Conservation (phyloP, 106 monocot species). For the Amphibolis antarctica region DNA sequence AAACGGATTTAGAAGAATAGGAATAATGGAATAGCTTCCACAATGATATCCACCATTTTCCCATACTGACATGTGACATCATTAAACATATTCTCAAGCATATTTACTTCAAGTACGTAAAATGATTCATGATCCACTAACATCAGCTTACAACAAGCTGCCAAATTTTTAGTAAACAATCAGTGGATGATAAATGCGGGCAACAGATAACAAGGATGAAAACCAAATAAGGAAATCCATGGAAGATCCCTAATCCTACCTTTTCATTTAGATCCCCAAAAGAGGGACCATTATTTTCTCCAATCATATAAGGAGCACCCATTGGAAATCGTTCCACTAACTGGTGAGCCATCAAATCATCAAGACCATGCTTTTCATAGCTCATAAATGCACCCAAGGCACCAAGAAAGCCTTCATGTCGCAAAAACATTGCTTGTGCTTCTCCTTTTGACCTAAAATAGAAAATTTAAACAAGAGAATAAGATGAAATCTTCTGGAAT, state of each 20-base stretch:
- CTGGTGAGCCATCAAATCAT: constrained; percentile 83
- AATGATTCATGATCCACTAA: too few species aligned
- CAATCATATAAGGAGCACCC: constrained; percentile 85
- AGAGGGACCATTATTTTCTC: constrained; percentile 74
- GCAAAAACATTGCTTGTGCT: constrained; percentile 95
- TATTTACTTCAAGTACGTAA: too few species aligned
- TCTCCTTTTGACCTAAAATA: constrained; percentile 82
- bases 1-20: too few species aligned
- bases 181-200: background rate
- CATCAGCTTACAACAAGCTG: too few species aligned
- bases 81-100: too few species aligned
- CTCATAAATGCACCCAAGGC: constrained; percentile 98
- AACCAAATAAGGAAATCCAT: background rate
- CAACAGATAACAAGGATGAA: background rate
- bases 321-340: constrained; percentile 93
- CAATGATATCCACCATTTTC: too few species aligned
- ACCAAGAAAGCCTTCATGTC: constrained; percentile 94
- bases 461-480: background rate
- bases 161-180: background rate
- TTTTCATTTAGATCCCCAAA: constrained; percentile 88
- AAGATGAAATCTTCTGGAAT: background rate
- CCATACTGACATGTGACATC: too few species aligned
- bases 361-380: constrained; percentile 96
- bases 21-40: too few species aligned
- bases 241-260: constrained; percentile 36